Base-by-base conservation (phyloP, 2,329 filamentous ascomycete genomes). In the Penicillium sp. region DNA sequence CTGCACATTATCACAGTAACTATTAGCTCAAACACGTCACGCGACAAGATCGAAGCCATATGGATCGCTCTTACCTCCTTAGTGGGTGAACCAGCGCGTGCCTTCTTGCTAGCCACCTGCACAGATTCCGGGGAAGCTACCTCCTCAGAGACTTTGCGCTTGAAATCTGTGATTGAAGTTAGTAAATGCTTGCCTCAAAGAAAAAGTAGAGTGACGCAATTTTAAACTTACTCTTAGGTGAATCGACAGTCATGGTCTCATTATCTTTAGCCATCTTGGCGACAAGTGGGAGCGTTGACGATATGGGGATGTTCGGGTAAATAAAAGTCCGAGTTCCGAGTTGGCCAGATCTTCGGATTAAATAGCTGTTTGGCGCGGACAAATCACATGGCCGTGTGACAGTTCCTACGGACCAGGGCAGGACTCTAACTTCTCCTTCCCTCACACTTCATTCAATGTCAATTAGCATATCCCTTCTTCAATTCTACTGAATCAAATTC, bases 101-200 rank as follows among this genome's bases (percentile, higher is more conserved):
- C 73, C 54, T 75, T 77, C 65, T 78, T 78, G 54, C 64, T 71
- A 19, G 51, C 45, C 50, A 67, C 71, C 53, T 72, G 71, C 41
- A 67, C 66, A 36, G 68, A 70, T 53, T 73, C 69, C 52, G 68
- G 70, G 58, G 67, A 71, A 57, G 71, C 68, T 33, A 66, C 67
- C 53, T 77, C 75, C 53, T 77, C 74, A n/a, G 72, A 74, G 39
- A 75, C 75, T 60, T 78, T 78, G 58, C 75, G 72, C 64, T 78
- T 77, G 34, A 58, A 63, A 46, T 60, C 70, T 71, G 39, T 39
- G 33, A n/a, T n/a, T 7, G 31, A 10, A 4, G 12, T 33, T 18
- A 16, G 28, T 10, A n/a, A 27, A 28, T 12, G 25, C 11, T 14
- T 19, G 8, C 14, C 18, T n/a, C 4, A 5, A 1, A 6, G 4